Percentiles rank a stretch among this genome's conserved stretches.
Evolutionary conservation across 208 protist species (phyloP).

Genomic region (Leishmania mexicana): DNA sequence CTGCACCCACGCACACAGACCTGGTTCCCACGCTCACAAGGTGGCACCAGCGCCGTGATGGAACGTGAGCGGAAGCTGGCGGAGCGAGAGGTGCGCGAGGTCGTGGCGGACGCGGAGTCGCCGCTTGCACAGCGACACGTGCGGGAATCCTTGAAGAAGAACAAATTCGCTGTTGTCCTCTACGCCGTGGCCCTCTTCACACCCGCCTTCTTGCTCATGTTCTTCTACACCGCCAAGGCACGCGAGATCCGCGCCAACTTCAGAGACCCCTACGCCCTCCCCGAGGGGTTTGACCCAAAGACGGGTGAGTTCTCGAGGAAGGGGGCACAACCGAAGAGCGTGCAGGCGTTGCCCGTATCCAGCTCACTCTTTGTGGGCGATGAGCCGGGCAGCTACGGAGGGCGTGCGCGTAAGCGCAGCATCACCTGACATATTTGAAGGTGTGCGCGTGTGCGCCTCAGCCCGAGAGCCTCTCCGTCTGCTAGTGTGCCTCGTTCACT

Average conservation of each 20-base stretch:
- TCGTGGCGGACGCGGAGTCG: slow-evolving; percentile 65
- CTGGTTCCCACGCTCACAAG: neutral
- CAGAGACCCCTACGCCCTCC: slow-evolving; percentile 73
- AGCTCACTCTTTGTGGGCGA: slow-evolving; percentile 53
- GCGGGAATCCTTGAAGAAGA: slow-evolving; percentile 65
- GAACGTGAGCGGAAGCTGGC: slow-evolving; percentile 49
- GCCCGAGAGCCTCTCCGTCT: neutral
- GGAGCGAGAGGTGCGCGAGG: slow-evolving; percentile 61
- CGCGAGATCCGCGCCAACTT: slow-evolving; percentile 58
- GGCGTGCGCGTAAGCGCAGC: slow-evolving; percentile 24
- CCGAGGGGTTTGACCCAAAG: slow-evolving; percentile 72
- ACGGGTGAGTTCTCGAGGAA: slow-evolving; percentile 39
- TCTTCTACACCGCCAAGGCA: slow-evolving; percentile 75
- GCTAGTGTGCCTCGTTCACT: neutral
- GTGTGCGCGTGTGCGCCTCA: neutral
- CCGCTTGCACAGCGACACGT: slow-evolving; percentile 69
- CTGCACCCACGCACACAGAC: neutral
- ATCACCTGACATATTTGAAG: neutral
- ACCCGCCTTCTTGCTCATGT: slow-evolving; percentile 54
- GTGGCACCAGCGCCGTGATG: slow-evolving; percentile 16
- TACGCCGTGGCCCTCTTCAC: slow-evolving; percentile 50
- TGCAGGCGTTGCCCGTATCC: slow-evolving; percentile 24
- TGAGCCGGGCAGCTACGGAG: slow-evolving; percentile 44
- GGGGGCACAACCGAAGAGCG: slow-evolving; percentile 10
- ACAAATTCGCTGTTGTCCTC: slow-evolving; percentile 63